Percentiles rank a stretch among this genome's conserved stretches.
phyloP scores from a whole-genome alignment of 164 flowering plant genomes.

The Macadamia tetraphylla region DNA sequence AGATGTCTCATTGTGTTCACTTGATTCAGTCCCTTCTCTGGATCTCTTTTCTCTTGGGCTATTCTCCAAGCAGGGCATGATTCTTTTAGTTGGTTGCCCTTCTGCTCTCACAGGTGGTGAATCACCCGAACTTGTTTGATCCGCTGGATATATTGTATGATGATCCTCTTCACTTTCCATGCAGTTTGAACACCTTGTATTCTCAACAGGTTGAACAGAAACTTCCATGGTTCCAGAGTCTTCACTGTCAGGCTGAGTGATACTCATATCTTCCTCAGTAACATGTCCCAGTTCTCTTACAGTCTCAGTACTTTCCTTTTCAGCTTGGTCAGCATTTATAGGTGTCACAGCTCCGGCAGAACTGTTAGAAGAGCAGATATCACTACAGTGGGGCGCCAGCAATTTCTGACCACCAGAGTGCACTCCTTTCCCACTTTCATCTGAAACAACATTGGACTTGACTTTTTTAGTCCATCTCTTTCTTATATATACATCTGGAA shows the following conservation, averaged over 20 bases:
- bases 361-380: not conserved
- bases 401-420: not conserved
- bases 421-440: not conserved
- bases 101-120: not conserved
- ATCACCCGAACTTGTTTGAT: not conserved
- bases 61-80: not conserved
- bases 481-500: not conserved
- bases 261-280: not conserved
- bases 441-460: not conserved
- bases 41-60: not conserved
- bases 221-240: not conserved
- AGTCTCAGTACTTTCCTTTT: not conserved
- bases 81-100: not conserved
- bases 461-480: not conserved
- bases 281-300: not conserved
- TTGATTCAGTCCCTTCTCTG: not conserved
- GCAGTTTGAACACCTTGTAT: not conserved
- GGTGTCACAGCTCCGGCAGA: not conserved
- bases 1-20: not conserved
- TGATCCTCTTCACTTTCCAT: not conserved
- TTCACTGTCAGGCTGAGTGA: not conserved
- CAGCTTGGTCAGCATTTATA: not conserved
- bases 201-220: not conserved
- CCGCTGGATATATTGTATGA: not conserved
- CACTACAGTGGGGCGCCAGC: not conserved